Conservation (phyloP, 345 rosid species). For the Eucalyptus camaldulensis region DNA sequence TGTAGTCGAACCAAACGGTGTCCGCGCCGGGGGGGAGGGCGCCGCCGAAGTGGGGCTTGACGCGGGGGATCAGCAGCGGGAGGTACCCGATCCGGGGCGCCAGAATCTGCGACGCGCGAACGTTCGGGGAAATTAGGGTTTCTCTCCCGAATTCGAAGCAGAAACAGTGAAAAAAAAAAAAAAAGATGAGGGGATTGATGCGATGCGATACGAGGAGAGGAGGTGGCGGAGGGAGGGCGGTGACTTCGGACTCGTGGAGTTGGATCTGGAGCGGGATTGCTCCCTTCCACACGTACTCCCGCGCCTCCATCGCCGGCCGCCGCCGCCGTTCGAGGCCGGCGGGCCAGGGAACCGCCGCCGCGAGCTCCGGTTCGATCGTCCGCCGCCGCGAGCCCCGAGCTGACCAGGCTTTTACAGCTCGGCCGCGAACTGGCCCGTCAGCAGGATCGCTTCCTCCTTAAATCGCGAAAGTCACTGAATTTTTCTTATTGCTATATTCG, state of each 20-base stretch:
- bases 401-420: neutral
- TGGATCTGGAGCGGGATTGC: conserved; percentile 85
- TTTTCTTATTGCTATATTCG: neutral
- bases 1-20: conserved; percentile 85
- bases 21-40: conserved; percentile 87
- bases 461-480: neutral
- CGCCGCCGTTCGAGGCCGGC: neutral
- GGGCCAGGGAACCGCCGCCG: neutral
- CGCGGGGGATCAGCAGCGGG: conserved; percentile 50
- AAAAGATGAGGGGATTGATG: neutral
- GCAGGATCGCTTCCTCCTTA: neutral
- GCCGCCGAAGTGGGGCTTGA: conserved; percentile 68
- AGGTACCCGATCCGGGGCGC: conserved; percentile 82
- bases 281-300: conserved; percentile 74
- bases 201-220: conserved; percentile 37
- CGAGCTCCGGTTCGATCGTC: neutral
- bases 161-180: neutral
- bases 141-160: neutral
- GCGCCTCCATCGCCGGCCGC: conserved; percentile 39
- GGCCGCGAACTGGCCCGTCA: neutral
- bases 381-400: neutral
- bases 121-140: neutral
- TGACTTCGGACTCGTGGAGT: conserved; percentile 81
- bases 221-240: conserved; percentile 78
- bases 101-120: conserved; percentile 14